Evolutionary conservation across 140 eudicot species (phyloP), one percentile per base, ranked within the genome.

Genomic region (Anethum foeniculum): DNA sequence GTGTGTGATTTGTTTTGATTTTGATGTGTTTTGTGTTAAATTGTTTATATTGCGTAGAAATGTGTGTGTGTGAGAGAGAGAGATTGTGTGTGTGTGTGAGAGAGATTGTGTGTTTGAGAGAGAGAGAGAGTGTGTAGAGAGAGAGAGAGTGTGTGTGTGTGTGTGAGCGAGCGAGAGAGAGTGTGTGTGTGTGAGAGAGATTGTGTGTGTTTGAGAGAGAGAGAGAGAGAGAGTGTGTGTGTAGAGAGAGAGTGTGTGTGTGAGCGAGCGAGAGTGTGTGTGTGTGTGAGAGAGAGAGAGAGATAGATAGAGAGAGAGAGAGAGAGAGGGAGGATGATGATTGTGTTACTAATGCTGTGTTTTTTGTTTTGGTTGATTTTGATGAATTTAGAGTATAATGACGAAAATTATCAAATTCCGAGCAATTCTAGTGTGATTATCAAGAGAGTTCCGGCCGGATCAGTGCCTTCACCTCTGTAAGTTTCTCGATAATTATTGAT

Each of bases 361-460:
- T 46, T 46, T 47, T 75, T 47, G 79, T 10, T 74, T 46, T 21
- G 13, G 38, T 38, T 75, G 7, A 75, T 13, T 75, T 25, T 75
- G 79, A 13, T 75, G 79, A 46, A 75, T 47, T 47, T 82, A 94
- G 98, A 87, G 79, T 94, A 80, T 78, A 78, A 47, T 6, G 79
- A 75, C 60, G 62, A 47, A 75, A 47, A 32, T 16, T 75, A 43
- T 75, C 79, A 75, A 47, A 75, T 75, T 13, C 79, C 62, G 21
- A 15, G 62, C 62, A 94, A 97, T 79, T 90, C 98, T 16, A 86
- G 94, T 84, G 94, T 94, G 65, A 94, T 94, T 46, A 91, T 94
- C 65, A 94, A 88, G 84, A 84, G 98, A 81, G 96, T 94, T 72
- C 98, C 97, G 6, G 96, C 92, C 0, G 88, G 85, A 74, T 85